Percentiles rank a stretch among this genome's conserved stretches.
phyloP scores from a whole-genome alignment of 2,329 filamentous ascomycete species.

The Trichoderma semiorbis region DNA sequence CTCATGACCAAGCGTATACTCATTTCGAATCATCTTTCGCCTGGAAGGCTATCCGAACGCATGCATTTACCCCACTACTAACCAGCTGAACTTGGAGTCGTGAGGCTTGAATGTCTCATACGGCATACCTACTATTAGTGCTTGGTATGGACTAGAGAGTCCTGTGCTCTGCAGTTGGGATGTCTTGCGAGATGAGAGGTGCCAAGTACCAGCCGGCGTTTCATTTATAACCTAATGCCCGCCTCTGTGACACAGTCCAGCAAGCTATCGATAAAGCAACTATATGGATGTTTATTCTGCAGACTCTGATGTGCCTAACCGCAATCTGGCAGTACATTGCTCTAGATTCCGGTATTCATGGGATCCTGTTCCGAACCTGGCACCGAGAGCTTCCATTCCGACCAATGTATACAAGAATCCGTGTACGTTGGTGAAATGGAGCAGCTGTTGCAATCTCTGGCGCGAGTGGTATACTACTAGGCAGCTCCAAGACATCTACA shows the following conservation, averaged over 20 bases:
- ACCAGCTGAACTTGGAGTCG: not conserved
- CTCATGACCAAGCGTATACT: not conserved
- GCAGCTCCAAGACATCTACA: not conserved
- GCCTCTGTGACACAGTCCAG: not conserved
- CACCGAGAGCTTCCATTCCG: not conserved
- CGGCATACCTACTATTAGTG: not conserved
- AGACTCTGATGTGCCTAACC: not conserved
- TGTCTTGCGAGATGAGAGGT: not conserved
- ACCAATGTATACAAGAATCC: not conserved
- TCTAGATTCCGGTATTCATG: not conserved
- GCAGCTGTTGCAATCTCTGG: not conserved
- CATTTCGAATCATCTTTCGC: not conserved
- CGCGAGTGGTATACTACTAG: not conserved
- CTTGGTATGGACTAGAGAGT: not conserved
- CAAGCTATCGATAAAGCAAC: not conserved
- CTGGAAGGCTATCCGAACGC: not conserved
- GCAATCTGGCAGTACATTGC: not conserved
- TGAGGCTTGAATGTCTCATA: not conserved
- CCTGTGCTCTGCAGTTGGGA: not conserved
- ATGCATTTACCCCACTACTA: not conserved
- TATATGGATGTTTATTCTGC: not conserved
- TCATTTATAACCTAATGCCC: not conserved
- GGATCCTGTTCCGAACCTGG: not conserved
- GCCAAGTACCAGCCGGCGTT: not conserved
- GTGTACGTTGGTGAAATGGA: not conserved